Conservation (phyloP, 2,329 filamentous ascomycete species). For the Fusarium coffeatum region DNA sequence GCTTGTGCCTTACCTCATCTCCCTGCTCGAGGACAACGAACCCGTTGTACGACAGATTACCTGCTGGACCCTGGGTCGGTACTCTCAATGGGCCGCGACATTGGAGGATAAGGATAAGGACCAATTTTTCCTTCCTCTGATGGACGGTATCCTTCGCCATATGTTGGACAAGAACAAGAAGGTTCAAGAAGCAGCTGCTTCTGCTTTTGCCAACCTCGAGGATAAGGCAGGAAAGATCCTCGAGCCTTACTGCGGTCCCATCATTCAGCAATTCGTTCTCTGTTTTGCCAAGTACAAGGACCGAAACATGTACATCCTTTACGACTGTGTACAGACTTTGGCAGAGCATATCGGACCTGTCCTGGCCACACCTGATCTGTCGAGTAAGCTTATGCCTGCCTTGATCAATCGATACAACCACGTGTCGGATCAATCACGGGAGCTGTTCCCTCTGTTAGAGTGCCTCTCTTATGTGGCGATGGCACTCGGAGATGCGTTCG, state of each 20-base stretch:
- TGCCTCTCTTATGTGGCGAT: conserved; percentile 94
- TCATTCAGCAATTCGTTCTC: conserved; percentile 89
- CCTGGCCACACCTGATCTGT: conserved; percentile 83
- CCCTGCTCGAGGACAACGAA: conserved; percentile 83
- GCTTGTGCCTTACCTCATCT: conserved; percentile 89
- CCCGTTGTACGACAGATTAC: conserved; percentile 96
- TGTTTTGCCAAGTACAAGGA: conserved; percentile 98
- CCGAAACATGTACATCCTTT: conserved; percentile 98
- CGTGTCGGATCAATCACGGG: conserved; percentile 87
- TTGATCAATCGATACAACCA: conserved; percentile 89
- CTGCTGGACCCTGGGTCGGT: conserved; percentile 95
- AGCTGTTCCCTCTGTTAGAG: conserved; percentile 95
- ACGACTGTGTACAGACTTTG: conserved; percentile 97
- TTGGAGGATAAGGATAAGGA: conserved; percentile 76
- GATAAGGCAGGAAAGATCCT: conserved; percentile 88
- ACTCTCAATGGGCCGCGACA: conserved; percentile 90
- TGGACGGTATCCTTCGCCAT: conserved; percentile 92
- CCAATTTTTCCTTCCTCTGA: conserved; percentile 91
- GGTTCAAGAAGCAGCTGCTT: conserved; percentile 95
- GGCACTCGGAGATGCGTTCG: conserved; percentile 83
- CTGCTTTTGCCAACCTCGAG: conserved; percentile 94
- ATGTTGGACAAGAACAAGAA: conserved; percentile 99
- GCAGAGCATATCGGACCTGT: conserved; percentile 89
- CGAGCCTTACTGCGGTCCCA: conserved; percentile 87
- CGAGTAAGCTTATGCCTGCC: conserved; percentile 89